Evolutionary conservation across 345 rosid species (phyloP).

Genomic region (Jatropha curcas): DNA sequence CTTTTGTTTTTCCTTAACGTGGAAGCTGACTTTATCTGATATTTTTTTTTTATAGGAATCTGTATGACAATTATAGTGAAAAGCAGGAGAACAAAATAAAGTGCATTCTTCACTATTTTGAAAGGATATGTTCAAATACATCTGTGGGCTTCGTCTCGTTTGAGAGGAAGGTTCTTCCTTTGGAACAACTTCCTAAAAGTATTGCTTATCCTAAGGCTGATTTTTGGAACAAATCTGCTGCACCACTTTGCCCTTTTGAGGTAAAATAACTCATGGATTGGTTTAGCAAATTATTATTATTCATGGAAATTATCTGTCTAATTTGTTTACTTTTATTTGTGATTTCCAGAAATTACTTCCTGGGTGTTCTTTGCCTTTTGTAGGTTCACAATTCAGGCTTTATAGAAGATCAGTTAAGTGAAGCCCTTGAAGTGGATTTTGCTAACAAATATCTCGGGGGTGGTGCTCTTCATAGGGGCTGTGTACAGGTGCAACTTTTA

Average conservation of each 20-base stretch:
- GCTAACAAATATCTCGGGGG: constrained; percentile 91
- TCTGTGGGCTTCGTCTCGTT: constrained; percentile 75
- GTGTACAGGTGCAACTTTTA: constrained; percentile 63
- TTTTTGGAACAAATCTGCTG: constrained; percentile 67
- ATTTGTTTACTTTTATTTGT: constrained; percentile 11
- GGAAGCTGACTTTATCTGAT: constrained; percentile 1
- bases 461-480: constrained; percentile 81
- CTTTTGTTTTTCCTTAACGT: constrained; percentile 9
- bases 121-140: constrained; percentile 57
- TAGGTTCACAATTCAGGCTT: constrained; percentile 62
- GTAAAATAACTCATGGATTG: constrained; percentile 34
- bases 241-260: constrained; percentile 70
- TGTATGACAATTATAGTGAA: constrained; percentile 59
- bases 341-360: not conserved
- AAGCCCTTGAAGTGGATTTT: constrained; percentile 84
- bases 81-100: constrained; percentile 73
- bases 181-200: constrained; percentile 25
- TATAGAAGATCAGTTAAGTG: constrained; percentile 71
- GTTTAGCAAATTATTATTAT: not conserved
- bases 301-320: not conserved
- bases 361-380: constrained; percentile 1
- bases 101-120: constrained; percentile 79
- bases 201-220: constrained; percentile 51
- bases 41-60: constrained; percentile 51
- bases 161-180: constrained; percentile 78